phyloP scores from a whole-genome alignment of 2,329 filamentous ascomycete species.

The Blastomyces silverae region DNA sequence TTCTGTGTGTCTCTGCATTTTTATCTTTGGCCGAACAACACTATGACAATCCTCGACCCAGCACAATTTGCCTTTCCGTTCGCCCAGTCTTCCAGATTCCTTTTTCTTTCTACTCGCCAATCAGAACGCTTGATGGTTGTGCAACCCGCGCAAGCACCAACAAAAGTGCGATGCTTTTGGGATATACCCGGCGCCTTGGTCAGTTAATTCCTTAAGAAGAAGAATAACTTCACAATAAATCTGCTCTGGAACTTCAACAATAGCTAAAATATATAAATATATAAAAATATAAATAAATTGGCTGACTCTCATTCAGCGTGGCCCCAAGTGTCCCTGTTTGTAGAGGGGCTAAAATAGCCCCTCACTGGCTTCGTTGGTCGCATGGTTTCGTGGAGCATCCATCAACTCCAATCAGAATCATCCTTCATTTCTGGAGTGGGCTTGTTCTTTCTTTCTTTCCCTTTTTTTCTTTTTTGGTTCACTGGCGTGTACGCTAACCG shows the following conservation, averaged over 20 bases:
- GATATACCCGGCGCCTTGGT: too few relatives aligned
- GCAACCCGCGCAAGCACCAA: too few relatives aligned
- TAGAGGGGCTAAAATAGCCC: neutral
- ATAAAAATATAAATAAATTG: neutral
- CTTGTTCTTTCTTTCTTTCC: neutral
- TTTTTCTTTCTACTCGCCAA: neutral
- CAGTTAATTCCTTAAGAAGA: too few relatives aligned
- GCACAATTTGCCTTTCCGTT: conserved; percentile 7
- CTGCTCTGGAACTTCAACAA: too few relatives aligned
- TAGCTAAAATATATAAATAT: too few relatives aligned
- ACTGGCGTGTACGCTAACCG: neutral
- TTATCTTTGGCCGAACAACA: neutral
- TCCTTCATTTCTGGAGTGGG: neutral
- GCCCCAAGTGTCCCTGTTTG: too few relatives aligned
- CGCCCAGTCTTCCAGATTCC: neutral
- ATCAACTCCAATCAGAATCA: neutral
- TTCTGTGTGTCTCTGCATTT: neutral
- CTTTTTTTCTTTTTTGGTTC: neutral
- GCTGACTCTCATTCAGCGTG: too few relatives aligned
- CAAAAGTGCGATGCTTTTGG: too few relatives aligned
- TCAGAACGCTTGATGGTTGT: neutral
- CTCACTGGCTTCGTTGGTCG: neutral
- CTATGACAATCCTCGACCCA: neutral
- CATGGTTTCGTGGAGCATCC: conserved; percentile 9
- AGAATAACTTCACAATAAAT: too few relatives aligned